phyloP scores from a whole-genome alignment of 1,139 yeast genomes.

The Geotrichum histeridarum region DNA sequence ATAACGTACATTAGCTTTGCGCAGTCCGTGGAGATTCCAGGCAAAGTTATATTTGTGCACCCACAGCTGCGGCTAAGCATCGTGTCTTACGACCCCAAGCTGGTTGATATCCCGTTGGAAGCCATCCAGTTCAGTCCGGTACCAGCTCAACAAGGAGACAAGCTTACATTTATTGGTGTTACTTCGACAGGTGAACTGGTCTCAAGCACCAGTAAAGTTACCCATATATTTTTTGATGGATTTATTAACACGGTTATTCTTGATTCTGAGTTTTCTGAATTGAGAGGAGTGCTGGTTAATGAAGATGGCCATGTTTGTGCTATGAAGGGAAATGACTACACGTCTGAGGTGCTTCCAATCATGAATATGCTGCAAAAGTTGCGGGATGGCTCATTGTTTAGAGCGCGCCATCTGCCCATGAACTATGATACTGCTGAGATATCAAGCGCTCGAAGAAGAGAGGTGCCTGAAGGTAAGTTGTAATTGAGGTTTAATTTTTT shows the following conservation, averaged over 20 bases:
- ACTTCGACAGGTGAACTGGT: constrained; percentile 67
- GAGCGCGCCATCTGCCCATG: constrained; percentile 65
- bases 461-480: constrained; percentile 56
- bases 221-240: constrained; percentile 66
- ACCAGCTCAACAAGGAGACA: constrained; percentile 71
- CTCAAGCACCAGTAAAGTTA: constrained; percentile 75
- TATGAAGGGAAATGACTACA: constrained; percentile 76
- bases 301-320: constrained; percentile 75
- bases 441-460: constrained; percentile 74
- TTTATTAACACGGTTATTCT: constrained; percentile 63
- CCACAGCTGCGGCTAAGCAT: constrained; percentile 72
- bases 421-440: constrained; percentile 68
- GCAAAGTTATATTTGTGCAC: constrained; percentile 73
- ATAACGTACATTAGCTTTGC: constrained; percentile 78
- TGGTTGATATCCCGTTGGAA: constrained; percentile 56
- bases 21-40: constrained; percentile 79
- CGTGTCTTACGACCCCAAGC: constrained; percentile 70
- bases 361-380: constrained; percentile 52
- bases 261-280: not conserved
- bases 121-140: constrained; percentile 58
- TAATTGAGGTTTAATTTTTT: not conserved
- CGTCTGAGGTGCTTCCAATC: constrained; percentile 69
- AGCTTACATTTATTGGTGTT: constrained; percentile 71
- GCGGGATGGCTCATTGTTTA: constrained; percentile 50
- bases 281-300: constrained; percentile 68